Evolutionary conservation across 2,329 filamentous ascomycete genomes (phyloP).

Genomic region (Sporothrix schenckii): DNA sequence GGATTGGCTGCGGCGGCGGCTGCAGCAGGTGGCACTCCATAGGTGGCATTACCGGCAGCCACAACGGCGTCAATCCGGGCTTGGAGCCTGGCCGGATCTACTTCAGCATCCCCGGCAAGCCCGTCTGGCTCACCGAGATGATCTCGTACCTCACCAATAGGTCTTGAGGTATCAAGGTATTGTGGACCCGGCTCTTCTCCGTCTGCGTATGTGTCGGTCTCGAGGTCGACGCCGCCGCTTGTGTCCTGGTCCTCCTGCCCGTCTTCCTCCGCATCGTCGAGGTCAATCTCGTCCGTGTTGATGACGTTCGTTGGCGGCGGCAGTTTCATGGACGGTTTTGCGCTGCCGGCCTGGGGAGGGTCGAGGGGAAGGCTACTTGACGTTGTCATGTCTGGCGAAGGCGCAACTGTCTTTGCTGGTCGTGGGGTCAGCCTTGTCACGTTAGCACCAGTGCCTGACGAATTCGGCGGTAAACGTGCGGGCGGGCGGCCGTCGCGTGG

Average conservation of each 20-base stretch:
- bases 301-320: background rate
- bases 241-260: background rate
- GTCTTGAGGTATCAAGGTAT: constrained; percentile 43
- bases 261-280: constrained; percentile 44
- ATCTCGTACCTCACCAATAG: constrained; percentile 37
- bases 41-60: constrained; percentile 34
- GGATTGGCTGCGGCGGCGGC: background rate
- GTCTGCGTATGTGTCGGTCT: constrained; percentile 18
- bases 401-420: background rate
- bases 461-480: background rate
- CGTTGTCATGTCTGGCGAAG: constrained; percentile 32
- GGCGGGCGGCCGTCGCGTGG: constrained; percentile 35
- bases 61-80: constrained; percentile 41
- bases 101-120: background rate
- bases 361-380: constrained; percentile 36
- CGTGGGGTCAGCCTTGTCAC: constrained; percentile 10
- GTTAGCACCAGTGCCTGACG: constrained; percentile 11
- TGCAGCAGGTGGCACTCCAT: constrained; percentile 16
- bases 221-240: background rate
- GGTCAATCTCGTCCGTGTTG: constrained; percentile 53
- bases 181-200: constrained; percentile 39
- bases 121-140: background rate
- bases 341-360: constrained; percentile 12
- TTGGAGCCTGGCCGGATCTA: constrained; percentile 32
- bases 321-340: constrained; percentile 3